A percentile compares a stretch with the other conserved stretches of the same genome.
phyloP scores from a whole-genome alignment of 192 early-diverging fungal genomes.

The Entrophospora sp. region DNA sequence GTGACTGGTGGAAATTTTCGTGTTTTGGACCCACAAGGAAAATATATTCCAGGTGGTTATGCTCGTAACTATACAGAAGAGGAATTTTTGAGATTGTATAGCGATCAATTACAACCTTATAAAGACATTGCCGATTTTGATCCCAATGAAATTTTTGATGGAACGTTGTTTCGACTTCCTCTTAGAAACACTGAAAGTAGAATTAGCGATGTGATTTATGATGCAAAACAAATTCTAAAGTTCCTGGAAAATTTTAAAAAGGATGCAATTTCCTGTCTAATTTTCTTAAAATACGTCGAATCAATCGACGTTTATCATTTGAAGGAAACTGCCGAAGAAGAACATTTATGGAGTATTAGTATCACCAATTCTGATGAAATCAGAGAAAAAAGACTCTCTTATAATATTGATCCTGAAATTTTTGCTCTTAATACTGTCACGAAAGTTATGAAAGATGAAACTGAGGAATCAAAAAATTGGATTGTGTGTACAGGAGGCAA shows the following conservation, averaged over 20 bases:
- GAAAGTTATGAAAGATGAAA: too few species aligned
- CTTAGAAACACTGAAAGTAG: background rate
- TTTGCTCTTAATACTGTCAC: too few species aligned
- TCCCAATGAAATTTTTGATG: conserved; percentile 15
- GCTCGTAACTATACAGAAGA: background rate
- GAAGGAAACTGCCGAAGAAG: background rate
- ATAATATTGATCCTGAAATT: too few species aligned
- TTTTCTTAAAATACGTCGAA: background rate
- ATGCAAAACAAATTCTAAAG: background rate
- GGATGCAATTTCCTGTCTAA: background rate
- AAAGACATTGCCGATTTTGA: background rate
- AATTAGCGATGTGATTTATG: background rate
- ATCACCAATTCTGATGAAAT: background rate
- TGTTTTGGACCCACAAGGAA: conserved; percentile 19
- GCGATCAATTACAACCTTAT: conserved; percentile 15
- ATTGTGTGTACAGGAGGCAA: too few species aligned
- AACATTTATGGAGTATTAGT: too few species aligned
- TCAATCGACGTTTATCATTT: background rate
- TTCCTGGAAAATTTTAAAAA: background rate
- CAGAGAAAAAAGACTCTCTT: background rate
- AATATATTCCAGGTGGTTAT: background rate
- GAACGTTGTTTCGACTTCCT: conserved; percentile 21
- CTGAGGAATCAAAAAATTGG: too few species aligned
- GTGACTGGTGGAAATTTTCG: conserved; percentile 11
- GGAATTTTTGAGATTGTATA: background rate